phyloP scores from a whole-genome alignment of 2,329 filamentous ascomycete genomes.

The Epicoccum sorghinum region DNA sequence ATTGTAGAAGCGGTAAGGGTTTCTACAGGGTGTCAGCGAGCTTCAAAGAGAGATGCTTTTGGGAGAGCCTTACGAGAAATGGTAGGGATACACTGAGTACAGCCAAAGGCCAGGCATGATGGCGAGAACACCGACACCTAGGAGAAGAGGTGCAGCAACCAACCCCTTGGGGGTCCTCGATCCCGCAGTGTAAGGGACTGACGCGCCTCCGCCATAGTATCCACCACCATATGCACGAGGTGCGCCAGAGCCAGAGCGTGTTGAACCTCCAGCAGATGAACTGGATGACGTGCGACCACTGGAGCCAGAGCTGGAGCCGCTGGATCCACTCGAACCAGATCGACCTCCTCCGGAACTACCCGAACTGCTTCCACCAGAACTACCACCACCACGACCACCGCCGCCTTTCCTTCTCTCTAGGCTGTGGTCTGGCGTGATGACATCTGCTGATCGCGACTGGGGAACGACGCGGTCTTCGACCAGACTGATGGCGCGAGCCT shows the following conservation, averaged over 20 bases:
- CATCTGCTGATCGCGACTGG: slow-evolving; percentile 24
- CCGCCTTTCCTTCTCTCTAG: slow-evolving; percentile 48
- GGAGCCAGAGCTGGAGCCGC: slow-evolving; percentile 14
- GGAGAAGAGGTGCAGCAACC: slow-evolving; percentile 55
- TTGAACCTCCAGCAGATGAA: slow-evolving; percentile 49
- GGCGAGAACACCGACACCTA: slow-evolving; percentile 54
- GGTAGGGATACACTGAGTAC: slow-evolving; percentile 66
- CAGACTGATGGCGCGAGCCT: slow-evolving; percentile 30
- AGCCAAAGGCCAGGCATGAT: slow-evolving; percentile 72
- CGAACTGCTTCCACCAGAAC: slow-evolving; percentile 10
- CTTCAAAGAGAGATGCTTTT: background rate
- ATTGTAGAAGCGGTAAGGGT: slow-evolving; percentile 57
- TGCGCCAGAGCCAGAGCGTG: slow-evolving; percentile 64
- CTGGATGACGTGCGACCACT: slow-evolving; percentile 28
- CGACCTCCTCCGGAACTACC: slow-evolving; percentile 18
- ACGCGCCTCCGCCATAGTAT: slow-evolving; percentile 68
- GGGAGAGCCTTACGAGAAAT: slow-evolving; percentile 52
- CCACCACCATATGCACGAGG: slow-evolving; percentile 63
- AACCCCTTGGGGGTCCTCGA: slow-evolving; percentile 57
- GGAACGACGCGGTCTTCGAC: slow-evolving; percentile 26
- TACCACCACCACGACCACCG: slow-evolving; percentile 40
- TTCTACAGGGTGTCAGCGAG: background rate
- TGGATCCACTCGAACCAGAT: slow-evolving; percentile 18
- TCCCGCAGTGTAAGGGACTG: slow-evolving; percentile 66
- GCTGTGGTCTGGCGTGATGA: slow-evolving; percentile 40